Evolutionary conservation across 2,329 filamentous ascomycete species (phyloP).

Genomic region (Penicillium hordei): DNA sequence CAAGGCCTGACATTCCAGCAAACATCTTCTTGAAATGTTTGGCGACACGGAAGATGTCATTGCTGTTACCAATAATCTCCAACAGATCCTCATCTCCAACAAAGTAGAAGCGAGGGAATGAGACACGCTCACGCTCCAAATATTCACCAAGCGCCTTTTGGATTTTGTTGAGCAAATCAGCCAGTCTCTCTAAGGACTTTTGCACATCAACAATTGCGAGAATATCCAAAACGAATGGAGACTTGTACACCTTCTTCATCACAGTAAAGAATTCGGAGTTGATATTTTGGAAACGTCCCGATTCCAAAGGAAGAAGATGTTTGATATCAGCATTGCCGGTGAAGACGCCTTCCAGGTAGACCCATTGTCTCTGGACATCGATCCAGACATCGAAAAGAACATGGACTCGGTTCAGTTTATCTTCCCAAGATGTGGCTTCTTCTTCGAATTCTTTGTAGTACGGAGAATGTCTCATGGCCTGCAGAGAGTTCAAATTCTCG

Average conservation of each 20-base stretch:
- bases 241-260: slow-evolving; percentile 99
- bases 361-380: slow-evolving; percentile 99
- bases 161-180: slow-evolving; percentile 98
- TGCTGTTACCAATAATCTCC: slow-evolving; percentile 99
- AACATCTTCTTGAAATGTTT: slow-evolving; percentile 99
- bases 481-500: slow-evolving; percentile 94
- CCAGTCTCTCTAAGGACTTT: slow-evolving; percentile 89
- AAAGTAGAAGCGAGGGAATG: slow-evolving; percentile 98
- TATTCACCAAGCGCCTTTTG: slow-evolving; percentile 99
- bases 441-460: slow-evolving; percentile 99
- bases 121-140: slow-evolving; percentile 93
- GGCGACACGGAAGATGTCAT: slow-evolving; percentile 90
- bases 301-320: slow-evolving; percentile 93
- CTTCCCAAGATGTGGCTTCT: slow-evolving; percentile 94
- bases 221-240: slow-evolving; percentile 91
- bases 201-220: slow-evolving; percentile 94
- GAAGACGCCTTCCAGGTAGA: slow-evolving; percentile 98
- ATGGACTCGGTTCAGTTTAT: slow-evolving; percentile 95
- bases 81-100: slow-evolving; percentile 97
- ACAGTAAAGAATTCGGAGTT: slow-evolving; percentile 98
- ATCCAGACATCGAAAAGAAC: slow-evolving; percentile 99
- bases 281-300: slow-evolving; percentile 96
- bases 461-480: slow-evolving; percentile 97
- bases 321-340: slow-evolving; percentile 99
- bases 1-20: slow-evolving; percentile 84